These are phyloP conservation scores for Fusarium chaquense DNA, from an alignment of 2,329 filamentous ascomycete genomes.

Conservation along the genomic window DNA sequence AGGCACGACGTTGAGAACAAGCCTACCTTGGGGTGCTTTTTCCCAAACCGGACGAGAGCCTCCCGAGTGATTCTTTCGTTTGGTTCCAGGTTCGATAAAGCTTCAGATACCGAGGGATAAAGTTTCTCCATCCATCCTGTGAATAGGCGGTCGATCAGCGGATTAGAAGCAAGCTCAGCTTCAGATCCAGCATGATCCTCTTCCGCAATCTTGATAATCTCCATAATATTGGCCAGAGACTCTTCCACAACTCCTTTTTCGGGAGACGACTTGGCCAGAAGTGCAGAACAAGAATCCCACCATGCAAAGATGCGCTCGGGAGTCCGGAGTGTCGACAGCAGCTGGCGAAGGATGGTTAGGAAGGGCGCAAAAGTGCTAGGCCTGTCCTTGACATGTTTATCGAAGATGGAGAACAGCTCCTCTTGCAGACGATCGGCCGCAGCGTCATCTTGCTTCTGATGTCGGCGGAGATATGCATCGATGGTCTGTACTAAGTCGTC, in stretches of 20 bases:
- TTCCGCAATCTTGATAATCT: conserved; percentile 72
- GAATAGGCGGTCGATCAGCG: conserved; percentile 69
- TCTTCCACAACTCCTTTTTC: conserved; percentile 75
- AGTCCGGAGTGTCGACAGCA: conserved; percentile 73
- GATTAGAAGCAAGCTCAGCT: conserved; percentile 58
- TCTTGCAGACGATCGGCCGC: conserved; percentile 79
- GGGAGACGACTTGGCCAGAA: conserved; percentile 64
- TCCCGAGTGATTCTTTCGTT: conserved; percentile 65
- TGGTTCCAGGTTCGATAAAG: conserved; percentile 55
- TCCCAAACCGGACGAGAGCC: conserved; percentile 71
- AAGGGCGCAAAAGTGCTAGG: conserved; percentile 73
- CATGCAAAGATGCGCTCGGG: conserved; percentile 74
- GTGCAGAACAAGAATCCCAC: conserved; percentile 68
- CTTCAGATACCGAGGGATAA: conserved; percentile 53
- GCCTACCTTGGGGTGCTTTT: conserved; percentile 71
- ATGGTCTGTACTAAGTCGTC: conserved; percentile 72
- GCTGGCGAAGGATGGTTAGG: conserved; percentile 72
- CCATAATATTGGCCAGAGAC: conserved; percentile 72
- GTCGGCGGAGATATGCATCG: conserved; percentile 74
- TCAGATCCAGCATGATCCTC: conserved; percentile 62
- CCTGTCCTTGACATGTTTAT: conserved; percentile 70
- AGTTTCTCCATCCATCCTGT: conserved; percentile 67
- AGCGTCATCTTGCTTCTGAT: conserved; percentile 74
- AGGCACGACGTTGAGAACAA: not conserved
- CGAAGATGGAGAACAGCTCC: conserved; percentile 75